Percentiles rank a stretch among this genome's conserved stretches.
Evolutionary conservation across 805 yeast genomes (phyloP).

Genomic region (Spathaspora arborariae): DNA sequence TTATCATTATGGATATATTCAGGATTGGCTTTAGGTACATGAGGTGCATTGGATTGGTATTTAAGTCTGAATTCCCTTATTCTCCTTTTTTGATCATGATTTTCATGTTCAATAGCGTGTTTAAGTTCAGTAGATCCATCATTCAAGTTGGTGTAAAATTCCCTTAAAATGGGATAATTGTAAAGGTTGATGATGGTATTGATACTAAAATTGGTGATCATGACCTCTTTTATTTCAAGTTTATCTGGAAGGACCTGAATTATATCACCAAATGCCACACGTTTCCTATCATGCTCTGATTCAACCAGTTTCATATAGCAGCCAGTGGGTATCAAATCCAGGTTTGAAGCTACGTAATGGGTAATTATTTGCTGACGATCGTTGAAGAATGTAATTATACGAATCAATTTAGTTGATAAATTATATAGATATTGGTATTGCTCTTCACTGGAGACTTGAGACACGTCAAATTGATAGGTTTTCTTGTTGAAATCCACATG

Average conservation of each 20-base stretch:
- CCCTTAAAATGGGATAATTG: constrained; percentile 17
- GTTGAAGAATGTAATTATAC: constrained; percentile 33
- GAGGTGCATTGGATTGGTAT: not conserved
- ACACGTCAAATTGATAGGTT: constrained; percentile 15
- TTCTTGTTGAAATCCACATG: constrained; percentile 24
- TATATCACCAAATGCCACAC: constrained; percentile 11
- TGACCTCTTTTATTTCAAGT: constrained; percentile 14
- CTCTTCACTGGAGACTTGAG: constrained; percentile 10
- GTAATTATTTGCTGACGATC: constrained; percentile 18
- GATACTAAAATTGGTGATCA: constrained; percentile 13
- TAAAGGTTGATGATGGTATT: constrained; percentile 11
- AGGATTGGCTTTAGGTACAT: not conserved
- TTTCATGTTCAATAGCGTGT: constrained; percentile 7
- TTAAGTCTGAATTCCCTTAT: constrained; percentile 5
- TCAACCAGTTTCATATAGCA: constrained; percentile 10
- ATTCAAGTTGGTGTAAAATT: constrained; percentile 1
- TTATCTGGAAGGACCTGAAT: constrained; percentile 15
- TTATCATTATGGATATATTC: constrained; percentile 3
- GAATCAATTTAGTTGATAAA: constrained; percentile 23
- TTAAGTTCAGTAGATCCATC: constrained; percentile 1
- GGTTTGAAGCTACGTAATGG: constrained; percentile 12
- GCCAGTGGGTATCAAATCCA: constrained; percentile 14
- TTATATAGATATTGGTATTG: constrained; percentile 20
- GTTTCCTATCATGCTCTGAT: constrained; percentile 7
- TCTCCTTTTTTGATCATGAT: constrained; percentile 8